These are phyloP conservation scores for Sugiyamaella sp. DNA, from an alignment of 1,139 yeast species.

Conservation along the genomic window DNA sequence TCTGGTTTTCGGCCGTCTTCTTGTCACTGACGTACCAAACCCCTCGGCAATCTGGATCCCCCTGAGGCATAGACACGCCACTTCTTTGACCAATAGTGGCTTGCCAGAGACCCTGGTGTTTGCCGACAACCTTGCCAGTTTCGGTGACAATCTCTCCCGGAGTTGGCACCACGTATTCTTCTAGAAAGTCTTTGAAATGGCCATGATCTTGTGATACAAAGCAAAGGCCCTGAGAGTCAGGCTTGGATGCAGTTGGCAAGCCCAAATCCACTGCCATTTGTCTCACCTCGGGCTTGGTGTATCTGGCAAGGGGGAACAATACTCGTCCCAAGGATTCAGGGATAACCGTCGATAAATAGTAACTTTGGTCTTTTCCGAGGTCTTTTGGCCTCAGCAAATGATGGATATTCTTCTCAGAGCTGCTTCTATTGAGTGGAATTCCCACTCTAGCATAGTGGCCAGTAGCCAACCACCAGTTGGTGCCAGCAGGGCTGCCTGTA, in stretches of 20 bases:
- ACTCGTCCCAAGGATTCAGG: conserved; percentile 51
- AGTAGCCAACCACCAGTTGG: conserved; percentile 83
- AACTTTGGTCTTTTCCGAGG: conserved; percentile 81
- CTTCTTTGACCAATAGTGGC: conserved; percentile 90
- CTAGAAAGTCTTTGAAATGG: conserved; percentile 72
- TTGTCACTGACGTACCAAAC: conserved; percentile 87
- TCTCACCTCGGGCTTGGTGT: conserved; percentile 74
- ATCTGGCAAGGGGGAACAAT: conserved; percentile 79
- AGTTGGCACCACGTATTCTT: conserved; percentile 68
- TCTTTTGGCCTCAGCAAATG: conserved; percentile 65
- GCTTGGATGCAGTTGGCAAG: conserved; percentile 71
- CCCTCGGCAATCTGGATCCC: conserved; percentile 72
- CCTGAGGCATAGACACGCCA: conserved; percentile 84
- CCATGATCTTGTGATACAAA: conserved; percentile 74
- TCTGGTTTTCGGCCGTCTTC: conserved; percentile 60
- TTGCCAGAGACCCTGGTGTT: conserved; percentile 86
- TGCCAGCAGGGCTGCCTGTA: conserved; percentile 23
- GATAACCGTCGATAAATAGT: conserved; percentile 75
- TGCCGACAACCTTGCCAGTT: conserved; percentile 72
- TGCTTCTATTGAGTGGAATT: conserved; percentile 31
- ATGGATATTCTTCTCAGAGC: conserved; percentile 36
- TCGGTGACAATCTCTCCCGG: conserved; percentile 80
- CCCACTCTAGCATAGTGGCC: conserved; percentile 86
- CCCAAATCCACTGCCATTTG: conserved; percentile 57
- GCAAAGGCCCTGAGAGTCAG: conserved; percentile 94